Evolutionary conservation across 768 basidiomycete species (phyloP), one percentile per base, ranked within the genome.

Genomic region (Kwoniella bestiolae): DNA sequence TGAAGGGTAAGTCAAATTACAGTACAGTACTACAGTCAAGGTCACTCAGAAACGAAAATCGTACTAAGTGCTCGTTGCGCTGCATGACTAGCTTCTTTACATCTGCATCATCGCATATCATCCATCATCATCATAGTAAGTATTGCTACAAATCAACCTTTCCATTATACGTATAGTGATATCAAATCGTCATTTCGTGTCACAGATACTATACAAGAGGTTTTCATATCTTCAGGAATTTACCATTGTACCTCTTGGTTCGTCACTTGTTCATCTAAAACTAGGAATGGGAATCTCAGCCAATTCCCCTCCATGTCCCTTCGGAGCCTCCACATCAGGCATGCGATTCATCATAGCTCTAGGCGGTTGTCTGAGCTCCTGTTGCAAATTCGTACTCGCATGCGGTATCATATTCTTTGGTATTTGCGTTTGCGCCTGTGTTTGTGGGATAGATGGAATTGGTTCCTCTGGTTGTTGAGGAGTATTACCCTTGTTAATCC

Each of bases 271-370:
- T 56, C 25, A 63, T 18, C 62, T 55, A 31, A 63, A 63, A 9
- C 25, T 23, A 5, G 62, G 62, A 11, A 63, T 63, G 28, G 62
- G 53, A 35, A 47, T 46, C 6, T 14, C 62, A 4, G 45, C 63
- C 46, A 65, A 45, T 38, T 59, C 63, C 28, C 63, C 63, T 28
- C 57, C 56, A 34, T 53, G 35, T 21, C 57, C 63, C 28, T 50
- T 41, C 8, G 56, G 55, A 8, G 18, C 41, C 14, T 35, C 45
- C 18, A 11, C 16, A 9, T 9, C 16, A 12, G 56, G 63, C 3
- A 38, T 65, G 31, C 44, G 53, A 11, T 47, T 49, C 63, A 65
- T 65, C 46, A 56, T 29, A 21, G 63, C 49, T 59, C 46, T 52
- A 3, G 53, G 47, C 8, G 63, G 63, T 45, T 49, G 26, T 58